These are phyloP conservation scores for Coemansia umbellata DNA, from an alignment of 192 early-diverging fungal species.

Conservation along the genomic window DNA sequence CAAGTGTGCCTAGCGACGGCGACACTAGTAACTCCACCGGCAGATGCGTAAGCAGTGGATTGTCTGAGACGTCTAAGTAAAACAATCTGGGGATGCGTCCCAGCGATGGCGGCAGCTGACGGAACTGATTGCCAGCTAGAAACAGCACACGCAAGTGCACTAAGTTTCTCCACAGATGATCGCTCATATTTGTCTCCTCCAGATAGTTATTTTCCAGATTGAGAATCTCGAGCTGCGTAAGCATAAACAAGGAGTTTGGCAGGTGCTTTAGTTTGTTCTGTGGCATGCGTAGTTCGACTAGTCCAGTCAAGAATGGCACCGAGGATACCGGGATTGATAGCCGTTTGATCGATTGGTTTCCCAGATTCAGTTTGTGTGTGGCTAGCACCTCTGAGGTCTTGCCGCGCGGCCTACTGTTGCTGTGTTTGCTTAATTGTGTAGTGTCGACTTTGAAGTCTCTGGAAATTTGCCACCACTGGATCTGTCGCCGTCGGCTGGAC, in stretches of 20 bases:
- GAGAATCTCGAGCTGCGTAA: constrained; percentile 39
- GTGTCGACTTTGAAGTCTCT: constrained; percentile 19
- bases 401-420: neutral
- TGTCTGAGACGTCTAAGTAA: constrained; percentile 43
- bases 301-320: constrained; percentile 4
- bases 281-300: constrained; percentile 44
- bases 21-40: constrained; percentile 27
- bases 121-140: constrained; percentile 28
- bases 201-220: constrained; percentile 39
- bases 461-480: constrained; percentile 40
- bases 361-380: constrained; percentile 38
- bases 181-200: constrained; percentile 8
- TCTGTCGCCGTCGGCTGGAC: constrained; percentile 5
- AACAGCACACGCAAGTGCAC: constrained; percentile 33
- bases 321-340: constrained; percentile 27
- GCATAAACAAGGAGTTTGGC: constrained; percentile 28
- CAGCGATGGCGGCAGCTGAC: constrained; percentile 22
- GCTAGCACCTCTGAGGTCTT: constrained; percentile 36
- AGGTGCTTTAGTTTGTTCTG: constrained; percentile 35
- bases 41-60: constrained; percentile 9
- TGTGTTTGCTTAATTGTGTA: too few relatives aligned
- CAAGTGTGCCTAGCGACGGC: constrained; percentile 27
- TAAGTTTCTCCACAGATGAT: constrained; percentile 17
- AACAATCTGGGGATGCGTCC: constrained; percentile 36
- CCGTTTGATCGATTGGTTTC: constrained; percentile 26